A percentile compares a stretch with the other conserved stretches of the same genome.
These are phyloP conservation scores for Nicotiana obtusifolia DNA, from an alignment of 257 asterid genomes.

Conservation along the genomic window DNA sequence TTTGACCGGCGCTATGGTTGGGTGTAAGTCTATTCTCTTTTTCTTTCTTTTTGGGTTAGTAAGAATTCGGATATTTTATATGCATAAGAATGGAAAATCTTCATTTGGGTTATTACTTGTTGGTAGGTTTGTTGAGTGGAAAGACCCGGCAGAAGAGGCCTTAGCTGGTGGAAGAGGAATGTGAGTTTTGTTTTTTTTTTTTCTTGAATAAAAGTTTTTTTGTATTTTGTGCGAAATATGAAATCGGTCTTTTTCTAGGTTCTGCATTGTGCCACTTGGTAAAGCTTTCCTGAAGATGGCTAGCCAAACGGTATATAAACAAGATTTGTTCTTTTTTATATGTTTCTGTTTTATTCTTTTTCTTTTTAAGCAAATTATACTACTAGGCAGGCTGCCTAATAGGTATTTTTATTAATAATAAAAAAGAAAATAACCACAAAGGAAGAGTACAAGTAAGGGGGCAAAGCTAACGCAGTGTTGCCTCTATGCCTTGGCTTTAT, in stretches of 20 bases:
- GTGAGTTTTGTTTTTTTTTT: conserved; percentile 14
- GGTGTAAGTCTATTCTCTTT: conserved; percentile 39
- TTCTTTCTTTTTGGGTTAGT: not conserved
- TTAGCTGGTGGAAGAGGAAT: conserved; percentile 73
- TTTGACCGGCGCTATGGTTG: conserved; percentile 81
- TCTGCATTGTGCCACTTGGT: conserved; percentile 56
- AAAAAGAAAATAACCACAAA: too few relatives aligned
- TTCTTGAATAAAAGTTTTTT: not conserved
- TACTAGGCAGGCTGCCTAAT: too few relatives aligned
- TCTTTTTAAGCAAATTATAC: too few relatives aligned
- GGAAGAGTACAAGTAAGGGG: too few relatives aligned
- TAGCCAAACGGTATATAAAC: conserved; percentile 44
- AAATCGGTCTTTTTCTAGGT: conserved; percentile 28
- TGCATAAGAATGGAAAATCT: not conserved
- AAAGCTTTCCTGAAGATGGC: conserved; percentile 40
- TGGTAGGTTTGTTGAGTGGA: conserved; percentile 61
- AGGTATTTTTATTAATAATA: too few relatives aligned
- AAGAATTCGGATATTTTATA: not conserved
- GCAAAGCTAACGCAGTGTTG: too few relatives aligned
- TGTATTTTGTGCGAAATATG: not conserved
- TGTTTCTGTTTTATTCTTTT: not conserved
- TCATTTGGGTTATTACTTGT: not conserved
- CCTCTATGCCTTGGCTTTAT: too few relatives aligned
- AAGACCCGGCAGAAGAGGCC: conserved; percentile 59
- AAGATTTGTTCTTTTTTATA: not conserved